Conservation (phyloP, 148 eudicot species). For the Arbutus unedo region DNA sequence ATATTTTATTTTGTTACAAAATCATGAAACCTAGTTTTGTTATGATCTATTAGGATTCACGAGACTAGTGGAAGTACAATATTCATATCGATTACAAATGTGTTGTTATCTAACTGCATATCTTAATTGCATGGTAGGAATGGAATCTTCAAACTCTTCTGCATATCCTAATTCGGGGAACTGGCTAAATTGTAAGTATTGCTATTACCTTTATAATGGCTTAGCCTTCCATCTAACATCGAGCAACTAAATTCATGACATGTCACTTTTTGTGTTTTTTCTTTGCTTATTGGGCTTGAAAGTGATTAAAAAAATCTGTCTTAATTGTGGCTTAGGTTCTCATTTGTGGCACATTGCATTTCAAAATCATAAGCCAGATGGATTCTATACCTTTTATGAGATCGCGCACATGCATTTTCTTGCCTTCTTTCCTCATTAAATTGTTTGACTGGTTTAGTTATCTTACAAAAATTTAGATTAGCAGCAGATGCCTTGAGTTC, state of each 20-base stretch:
- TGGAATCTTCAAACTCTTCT: not conserved
- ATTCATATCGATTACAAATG: too few relatives aligned
- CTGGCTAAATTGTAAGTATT: not conserved
- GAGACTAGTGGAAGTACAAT: too few relatives aligned
- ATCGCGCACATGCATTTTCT: not conserved
- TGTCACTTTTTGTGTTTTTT: not conserved
- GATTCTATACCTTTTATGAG: not conserved
- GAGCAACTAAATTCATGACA: not conserved
- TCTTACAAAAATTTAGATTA: not conserved
- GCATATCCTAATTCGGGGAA: not conserved
- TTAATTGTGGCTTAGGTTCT: not conserved
- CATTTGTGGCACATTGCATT: not conserved
- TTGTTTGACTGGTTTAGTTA: constrained; percentile 6
- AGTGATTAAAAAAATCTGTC: too few relatives aligned
- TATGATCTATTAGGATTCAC: too few relatives aligned
- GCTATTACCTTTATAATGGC: not conserved
- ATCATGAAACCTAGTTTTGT: too few relatives aligned
- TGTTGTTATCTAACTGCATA: not conserved
- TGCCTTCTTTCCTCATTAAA: not conserved
- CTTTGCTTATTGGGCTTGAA: too few relatives aligned
- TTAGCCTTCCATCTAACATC: not conserved
- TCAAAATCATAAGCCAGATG: not conserved
- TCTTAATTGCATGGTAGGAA: not conserved
- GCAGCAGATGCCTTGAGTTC: not conserved
- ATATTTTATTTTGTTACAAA: too few relatives aligned